phyloP scores from a whole-genome alignment of 257 asterid genomes.

The Nicotiana obtusifolia region DNA sequence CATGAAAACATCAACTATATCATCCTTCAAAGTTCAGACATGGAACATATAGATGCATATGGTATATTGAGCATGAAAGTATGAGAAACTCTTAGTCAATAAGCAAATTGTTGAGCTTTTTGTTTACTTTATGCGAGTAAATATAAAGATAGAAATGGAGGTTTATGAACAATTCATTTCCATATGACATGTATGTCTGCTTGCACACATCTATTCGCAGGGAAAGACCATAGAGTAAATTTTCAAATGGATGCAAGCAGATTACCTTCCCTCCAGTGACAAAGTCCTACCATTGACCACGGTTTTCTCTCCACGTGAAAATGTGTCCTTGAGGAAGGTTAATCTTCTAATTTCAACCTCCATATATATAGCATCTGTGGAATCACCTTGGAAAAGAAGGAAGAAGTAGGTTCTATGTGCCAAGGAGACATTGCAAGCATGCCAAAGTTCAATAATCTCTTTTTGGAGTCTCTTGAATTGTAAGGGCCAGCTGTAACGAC shows the following conservation, averaged over 20 bases:
- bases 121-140: not conserved
- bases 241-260: not conserved
- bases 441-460: constrained; percentile 59
- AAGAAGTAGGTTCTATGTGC: constrained; percentile 65
- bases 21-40: no score
- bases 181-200: not conserved
- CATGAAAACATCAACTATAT: not conserved
- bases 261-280: constrained; percentile 55
- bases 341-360: constrained; percentile 68
- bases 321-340: constrained; percentile 54
- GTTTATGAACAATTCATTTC: not conserved
- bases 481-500: constrained; percentile 38
- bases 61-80: not conserved
- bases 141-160: not conserved
- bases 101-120: not conserved
- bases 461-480: constrained; percentile 55
- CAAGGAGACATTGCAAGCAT: constrained; percentile 53
- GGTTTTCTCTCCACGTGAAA: constrained; percentile 37
- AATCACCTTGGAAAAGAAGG: constrained; percentile 59
- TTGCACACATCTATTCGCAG: not conserved
- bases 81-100: not conserved
- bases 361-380: constrained; percentile 56
- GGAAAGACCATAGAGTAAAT: not conserved
- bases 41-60: no score
- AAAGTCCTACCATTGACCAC: constrained; percentile 42